Evolutionary conservation across 768 basidiomycete species (phyloP), one percentile per base, ranked within the genome.

Genomic region (Leucosporidium yakuticum): DNA sequence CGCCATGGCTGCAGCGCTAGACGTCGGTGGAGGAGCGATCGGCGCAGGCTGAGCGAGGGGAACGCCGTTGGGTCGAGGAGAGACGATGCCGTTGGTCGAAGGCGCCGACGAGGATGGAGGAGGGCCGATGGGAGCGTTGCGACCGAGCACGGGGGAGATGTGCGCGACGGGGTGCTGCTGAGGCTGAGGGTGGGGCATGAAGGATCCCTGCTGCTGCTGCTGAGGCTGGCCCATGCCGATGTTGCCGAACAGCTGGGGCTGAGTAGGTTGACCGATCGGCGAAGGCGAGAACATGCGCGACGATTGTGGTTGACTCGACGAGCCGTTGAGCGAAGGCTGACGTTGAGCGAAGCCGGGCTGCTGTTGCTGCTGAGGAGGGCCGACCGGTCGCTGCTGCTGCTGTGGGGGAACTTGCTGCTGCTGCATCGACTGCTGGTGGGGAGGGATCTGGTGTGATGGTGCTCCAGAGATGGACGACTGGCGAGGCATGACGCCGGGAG

Each of bases 281-380:
- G 69, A 67, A 25, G 67, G 67, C 29, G 70, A 67, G 70, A 71
- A 71, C 62, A 71, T 62, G 47, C 68, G 71, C 59, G 34, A 27
- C 21, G 25, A 27, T 15, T 44, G 34, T 32, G 55, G 53, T 15
- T 23, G 32, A 36, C 31, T 19, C 7, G n/a, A 2, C 32, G 63
- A 56, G 36, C 70, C 70, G 53, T 68, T 68, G 51, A 60, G 60
- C 21, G 19, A 23, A 29, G 27, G 55, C 59, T 67, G 65, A 11
- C 70, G 70, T 36, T 71, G 70, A 9, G 62, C 53, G 62, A 63
- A 71, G 32, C 67, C 61, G 15, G 70, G 70, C 64, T 68, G 57
- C 5, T 47, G 65, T 32, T 56, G 50, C 53, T 63, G 71, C 17
- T 29, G 59, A 8, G 63, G 65, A 17, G 60, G 56, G 19, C 65